Evolutionary conservation across 1,139 yeast genomes (phyloP).

Genomic region (Sugiyamaella paludigena): DNA sequence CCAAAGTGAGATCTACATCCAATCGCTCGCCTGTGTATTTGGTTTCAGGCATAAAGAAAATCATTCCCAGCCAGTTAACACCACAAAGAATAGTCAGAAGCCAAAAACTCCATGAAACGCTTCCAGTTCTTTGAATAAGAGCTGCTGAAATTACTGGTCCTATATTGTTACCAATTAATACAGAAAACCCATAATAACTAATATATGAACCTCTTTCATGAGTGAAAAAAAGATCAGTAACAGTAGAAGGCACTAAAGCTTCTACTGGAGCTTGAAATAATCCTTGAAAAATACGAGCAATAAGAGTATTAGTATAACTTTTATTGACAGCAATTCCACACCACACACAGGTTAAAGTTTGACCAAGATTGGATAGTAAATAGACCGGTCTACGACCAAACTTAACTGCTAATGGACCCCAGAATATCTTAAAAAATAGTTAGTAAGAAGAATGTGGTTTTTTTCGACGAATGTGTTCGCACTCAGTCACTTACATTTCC

Average conservation of each 20-base stretch:
- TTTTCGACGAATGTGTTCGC: too few species aligned
- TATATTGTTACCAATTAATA: slow-evolving; percentile 1
- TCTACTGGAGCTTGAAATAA: slow-evolving; percentile 8
- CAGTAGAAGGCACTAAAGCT: slow-evolving; percentile 7
- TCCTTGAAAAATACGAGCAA: slow-evolving; percentile 8
- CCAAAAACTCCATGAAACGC: slow-evolving; percentile 7
- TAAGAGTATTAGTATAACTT: slow-evolving; percentile 4
- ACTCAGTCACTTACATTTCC: not conserved
- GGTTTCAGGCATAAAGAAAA: slow-evolving; percentile 5
- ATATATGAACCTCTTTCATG: slow-evolving; percentile 5
- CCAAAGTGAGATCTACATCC: not conserved
- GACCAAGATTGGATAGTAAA: slow-evolving; percentile 5
- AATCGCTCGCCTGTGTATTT: slow-evolving; percentile 3
- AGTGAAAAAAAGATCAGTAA: slow-evolving; percentile 4
- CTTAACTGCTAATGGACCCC: slow-evolving; percentile 8
- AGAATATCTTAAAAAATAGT: not conserved
- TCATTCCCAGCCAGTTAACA: slow-evolving; percentile 3
- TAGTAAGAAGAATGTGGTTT: too few species aligned
- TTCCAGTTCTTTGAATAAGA: slow-evolving; percentile 6
- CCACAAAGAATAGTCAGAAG: slow-evolving; percentile 8
- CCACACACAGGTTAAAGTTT: slow-evolving; percentile 6
- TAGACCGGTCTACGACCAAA: slow-evolving; percentile 9
- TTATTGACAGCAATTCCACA: slow-evolving; percentile 5
- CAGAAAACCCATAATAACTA: slow-evolving; percentile 5
- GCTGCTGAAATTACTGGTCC: slow-evolving; percentile 8